A percentile compares a stretch with the other conserved stretches of the same genome.
Conservation (phyloP, 176 grass and related monocot genomes). For the Cymbopogon citratus region DNA sequence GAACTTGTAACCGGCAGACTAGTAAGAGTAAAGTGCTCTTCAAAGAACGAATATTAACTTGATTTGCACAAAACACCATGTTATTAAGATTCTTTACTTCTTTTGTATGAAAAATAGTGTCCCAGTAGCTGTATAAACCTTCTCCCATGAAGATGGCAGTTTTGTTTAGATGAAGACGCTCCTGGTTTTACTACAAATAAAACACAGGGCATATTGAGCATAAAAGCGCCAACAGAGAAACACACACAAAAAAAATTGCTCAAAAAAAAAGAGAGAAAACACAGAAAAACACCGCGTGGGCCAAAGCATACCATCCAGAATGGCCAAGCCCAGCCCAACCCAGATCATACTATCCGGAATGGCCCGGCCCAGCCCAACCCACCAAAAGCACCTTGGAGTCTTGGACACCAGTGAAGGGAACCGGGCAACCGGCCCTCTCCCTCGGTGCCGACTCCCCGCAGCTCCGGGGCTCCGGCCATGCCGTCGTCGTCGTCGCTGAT, state of each 20-base stretch:
- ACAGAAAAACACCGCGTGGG: not conserved
- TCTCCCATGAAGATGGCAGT: not conserved
- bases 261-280: not conserved
- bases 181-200: not conserved
- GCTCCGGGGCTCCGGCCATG: constrained; percentile 8
- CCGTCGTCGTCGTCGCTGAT: constrained; percentile 50
- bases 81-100: not conserved
- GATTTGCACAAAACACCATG: not conserved
- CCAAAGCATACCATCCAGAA: not conserved
- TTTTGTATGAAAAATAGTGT: not conserved
- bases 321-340: not conserved
- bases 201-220: not conserved
- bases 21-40: not conserved
- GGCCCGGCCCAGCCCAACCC: constrained; percentile 13
- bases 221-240: not conserved
- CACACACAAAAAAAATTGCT: not conserved
- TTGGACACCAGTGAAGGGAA: constrained; percentile 17
- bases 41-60: not conserved
- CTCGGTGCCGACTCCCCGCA: not conserved
- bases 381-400: not conserved
- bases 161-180: not conserved
- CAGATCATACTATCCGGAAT: not conserved
- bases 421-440: not conserved
- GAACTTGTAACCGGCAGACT: not conserved
- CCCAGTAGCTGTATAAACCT: not conserved